These are phyloP conservation scores for Globisporangium cystogenes DNA, from an alignment of 352 stramenopile genomes.

Conservation along the genomic window DNA sequence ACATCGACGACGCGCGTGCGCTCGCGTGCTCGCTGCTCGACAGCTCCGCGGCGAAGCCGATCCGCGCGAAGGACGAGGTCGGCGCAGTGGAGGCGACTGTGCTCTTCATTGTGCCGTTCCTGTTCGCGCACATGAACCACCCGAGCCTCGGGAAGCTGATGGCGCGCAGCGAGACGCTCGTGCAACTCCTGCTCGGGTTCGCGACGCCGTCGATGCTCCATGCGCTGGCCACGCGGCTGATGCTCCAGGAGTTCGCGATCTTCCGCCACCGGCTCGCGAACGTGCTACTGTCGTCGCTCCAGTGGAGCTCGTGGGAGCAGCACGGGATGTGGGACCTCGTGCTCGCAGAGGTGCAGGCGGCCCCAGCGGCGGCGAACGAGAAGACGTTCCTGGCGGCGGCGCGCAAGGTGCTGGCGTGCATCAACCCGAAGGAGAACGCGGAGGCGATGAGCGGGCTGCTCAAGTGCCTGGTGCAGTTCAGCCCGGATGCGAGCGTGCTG, in stretches of 20 bases:
- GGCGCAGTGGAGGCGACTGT: conserved; percentile 54
- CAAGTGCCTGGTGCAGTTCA: conserved; percentile 71
- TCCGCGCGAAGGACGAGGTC: conserved; percentile 42
- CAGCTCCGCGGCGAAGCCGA: conserved; percentile 19
- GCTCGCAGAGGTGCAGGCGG: conserved; percentile 51
- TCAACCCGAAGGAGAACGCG: conserved; percentile 59
- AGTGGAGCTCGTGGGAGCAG: conserved; percentile 84
- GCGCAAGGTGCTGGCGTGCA: conserved; percentile 70
- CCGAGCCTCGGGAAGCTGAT: conserved; percentile 54
- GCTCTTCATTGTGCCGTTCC: conserved; percentile 55
- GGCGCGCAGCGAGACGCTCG: conserved; percentile 51
- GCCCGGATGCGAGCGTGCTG: conserved; percentile 56
- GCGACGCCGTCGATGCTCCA: conserved; percentile 57
- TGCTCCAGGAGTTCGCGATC: conserved; percentile 74
- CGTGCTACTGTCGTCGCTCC: conserved; percentile 64
- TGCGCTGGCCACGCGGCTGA: conserved; percentile 45
- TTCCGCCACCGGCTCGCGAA: conserved; percentile 67
- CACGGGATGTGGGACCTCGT: conserved; percentile 78
- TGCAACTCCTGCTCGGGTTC: conserved; percentile 61
- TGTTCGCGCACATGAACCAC: conserved; percentile 67
- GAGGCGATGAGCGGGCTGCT: conserved; percentile 73
- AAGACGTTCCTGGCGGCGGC: conserved; percentile 64
- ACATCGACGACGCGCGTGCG: conserved; percentile 71
- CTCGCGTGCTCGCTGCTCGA: conserved; percentile 56
- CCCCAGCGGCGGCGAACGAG: conserved; percentile 18